Evolutionary conservation across 352 stramenopile genomes (phyloP).

Genomic region (Phytopythium cucurbitacearum): DNA sequence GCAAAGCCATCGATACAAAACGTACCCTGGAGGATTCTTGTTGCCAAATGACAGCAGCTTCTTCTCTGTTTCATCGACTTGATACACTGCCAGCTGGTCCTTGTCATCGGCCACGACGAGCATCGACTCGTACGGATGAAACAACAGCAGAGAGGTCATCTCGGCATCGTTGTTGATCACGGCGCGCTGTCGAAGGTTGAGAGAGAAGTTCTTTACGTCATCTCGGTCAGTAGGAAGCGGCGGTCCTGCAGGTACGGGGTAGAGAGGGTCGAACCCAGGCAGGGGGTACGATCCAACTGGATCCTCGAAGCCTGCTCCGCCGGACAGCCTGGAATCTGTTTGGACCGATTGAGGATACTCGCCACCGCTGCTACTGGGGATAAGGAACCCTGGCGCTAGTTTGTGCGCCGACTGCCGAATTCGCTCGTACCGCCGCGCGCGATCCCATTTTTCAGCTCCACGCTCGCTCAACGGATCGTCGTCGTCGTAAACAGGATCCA

Average conservation of each 20-base stretch:
- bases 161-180: conserved; percentile 92
- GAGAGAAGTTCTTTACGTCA: conserved; percentile 68
- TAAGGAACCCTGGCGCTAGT: conserved; percentile 55
- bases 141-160: conserved; percentile 94
- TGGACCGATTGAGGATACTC: background rate
- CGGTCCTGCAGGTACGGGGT: background rate
- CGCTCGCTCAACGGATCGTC: conserved; percentile 77
- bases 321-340: conserved; percentile 1
- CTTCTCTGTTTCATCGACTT: conserved; percentile 89
- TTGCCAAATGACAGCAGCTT: conserved; percentile 83
- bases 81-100: conserved; percentile 94
- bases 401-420: conserved; percentile 53
- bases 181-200: conserved; percentile 88
- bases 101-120: conserved; percentile 94
- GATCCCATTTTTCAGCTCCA: conserved; percentile 63
- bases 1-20: conserved; percentile 2
- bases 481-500: conserved; percentile 60
- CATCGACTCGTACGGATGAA: conserved; percentile 94
- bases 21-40: conserved; percentile 75
- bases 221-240: conserved; percentile 36
- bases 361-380: conserved; percentile 5
- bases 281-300: conserved; percentile 1
- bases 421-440: conserved; percentile 52
- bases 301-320: conserved; percentile 1
- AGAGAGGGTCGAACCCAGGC: conserved; percentile 1